phyloP scores from a whole-genome alignment of 805 yeast species.

The Ogataea nakhonphanomensis region DNA sequence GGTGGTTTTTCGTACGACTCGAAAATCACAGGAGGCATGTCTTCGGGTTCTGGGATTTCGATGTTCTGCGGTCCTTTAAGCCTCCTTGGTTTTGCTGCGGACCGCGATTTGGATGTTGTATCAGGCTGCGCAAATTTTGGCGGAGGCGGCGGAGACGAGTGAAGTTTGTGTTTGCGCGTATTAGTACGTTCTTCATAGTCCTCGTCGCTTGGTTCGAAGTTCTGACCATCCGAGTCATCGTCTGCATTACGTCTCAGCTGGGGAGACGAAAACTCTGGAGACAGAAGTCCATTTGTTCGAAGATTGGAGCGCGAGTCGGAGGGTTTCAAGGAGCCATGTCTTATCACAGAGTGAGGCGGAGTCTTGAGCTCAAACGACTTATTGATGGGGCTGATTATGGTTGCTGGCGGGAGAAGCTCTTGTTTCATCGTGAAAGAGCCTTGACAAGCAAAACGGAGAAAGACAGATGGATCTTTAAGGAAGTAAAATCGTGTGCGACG shows the following conservation, averaged over 20 bases:
- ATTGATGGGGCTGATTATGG: constrained; percentile 26
- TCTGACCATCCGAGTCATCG: constrained; percentile 6
- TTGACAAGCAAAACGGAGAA: constrained; percentile 2
- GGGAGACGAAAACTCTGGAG: constrained; percentile 49
- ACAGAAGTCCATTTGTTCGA: constrained; percentile 27
- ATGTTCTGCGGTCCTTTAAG: constrained; percentile 29
- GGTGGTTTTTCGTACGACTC: constrained; percentile 74
- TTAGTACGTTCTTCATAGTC: constrained; percentile 13
- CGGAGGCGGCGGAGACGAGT: constrained; percentile 22
- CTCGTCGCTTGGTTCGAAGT: constrained; percentile 12
- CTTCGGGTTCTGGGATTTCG: constrained; percentile 35
- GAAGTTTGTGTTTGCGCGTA: constrained; percentile 17
- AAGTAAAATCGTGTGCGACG: constrained; percentile 9
- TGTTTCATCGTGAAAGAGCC: constrained; percentile 15
- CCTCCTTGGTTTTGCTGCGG: constrained; percentile 15
- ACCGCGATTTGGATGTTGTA: constrained; percentile 4
- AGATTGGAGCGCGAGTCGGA: constrained; percentile 8
- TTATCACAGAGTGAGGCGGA: constrained; percentile 30
- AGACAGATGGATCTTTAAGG: constrained; percentile 13
- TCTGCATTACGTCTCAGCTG: constrained; percentile 25
- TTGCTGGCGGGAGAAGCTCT: constrained; percentile 24
- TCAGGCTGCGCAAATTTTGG: constrained; percentile 19
- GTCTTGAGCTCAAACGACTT: constrained; percentile 28
- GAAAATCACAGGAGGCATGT: constrained; percentile 43
- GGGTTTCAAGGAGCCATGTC: constrained; percentile 12